Base-by-base conservation (phyloP, 2,329 filamentous ascomycete species). In the Phialemonium atrogriseum region DNA sequence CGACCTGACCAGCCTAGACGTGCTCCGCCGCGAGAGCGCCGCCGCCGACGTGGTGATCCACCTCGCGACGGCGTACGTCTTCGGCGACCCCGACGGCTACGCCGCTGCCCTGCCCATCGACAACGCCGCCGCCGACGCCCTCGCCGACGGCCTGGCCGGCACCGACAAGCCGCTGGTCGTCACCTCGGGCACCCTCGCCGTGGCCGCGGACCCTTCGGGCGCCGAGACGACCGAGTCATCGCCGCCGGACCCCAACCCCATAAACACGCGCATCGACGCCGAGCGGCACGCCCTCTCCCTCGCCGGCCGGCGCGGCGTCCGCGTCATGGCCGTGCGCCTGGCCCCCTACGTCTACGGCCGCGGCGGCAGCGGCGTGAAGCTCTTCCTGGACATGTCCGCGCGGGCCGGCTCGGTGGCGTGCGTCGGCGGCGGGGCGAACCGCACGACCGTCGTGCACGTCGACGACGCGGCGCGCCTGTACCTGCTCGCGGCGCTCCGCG, bases 291-390 rank as follows among this genome's bases (percentile, higher is more conserved):
- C 52, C 1, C 40, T 57, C 10, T 23, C 21, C 3, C 46, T 52
- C 13, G n/a, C n/a, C n/a, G 40, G 38, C 7, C 38, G 41, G 5
- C 43, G 50, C 22, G 54, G 55, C 3, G 41, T 68, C 16, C 41
- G 47, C 4, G 56, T 60, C 5, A 48, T 41, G 12, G 39, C 47
- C 7, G 45, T 68, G 5, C 53, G 62, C 0, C 48, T 67, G 1
- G 49, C 63, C 4, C 60, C 60, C 0, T 66, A 48, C 16, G 62
- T 67, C 0, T 64, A 68, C 39, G 64, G 64, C 3, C 51, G 50
- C 10, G 60, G 54, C 2, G 60, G 55, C 8, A 56, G 53, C 34
- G 54, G 54, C 16, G 46, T 62, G 15, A 30, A 35, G n/a, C 39
- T 55, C 32, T 49, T 60, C 33, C 52, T 58, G 44, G 12, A 37